These are phyloP conservation scores for Apiospora saccharicola DNA, from an alignment of 2,329 filamentous ascomycete species.

Conservation along the genomic window DNA sequence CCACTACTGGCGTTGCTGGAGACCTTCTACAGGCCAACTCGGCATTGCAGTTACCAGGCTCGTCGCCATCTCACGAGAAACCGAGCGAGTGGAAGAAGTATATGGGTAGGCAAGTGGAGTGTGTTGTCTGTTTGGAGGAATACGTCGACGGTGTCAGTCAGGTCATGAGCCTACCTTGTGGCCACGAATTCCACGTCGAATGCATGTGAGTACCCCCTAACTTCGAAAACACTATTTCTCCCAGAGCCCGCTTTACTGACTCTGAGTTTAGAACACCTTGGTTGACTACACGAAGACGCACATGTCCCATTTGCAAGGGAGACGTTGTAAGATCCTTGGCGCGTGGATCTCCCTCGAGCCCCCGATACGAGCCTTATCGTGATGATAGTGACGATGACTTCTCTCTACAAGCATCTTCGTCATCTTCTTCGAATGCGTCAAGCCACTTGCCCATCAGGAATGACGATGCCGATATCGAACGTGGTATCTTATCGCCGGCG, in stretches of 20 bases:
- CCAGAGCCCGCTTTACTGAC: slow-evolving; percentile 21
- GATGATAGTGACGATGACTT: slow-evolving; percentile 58
- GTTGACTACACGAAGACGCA: slow-evolving; percentile 92
- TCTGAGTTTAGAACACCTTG: slow-evolving; percentile 79
- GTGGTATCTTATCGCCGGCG: slow-evolving; percentile 43
- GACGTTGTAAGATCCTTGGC: slow-evolving; percentile 83
- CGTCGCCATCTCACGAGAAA: slow-evolving; percentile 56
- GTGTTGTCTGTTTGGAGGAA: slow-evolving; percentile 95
- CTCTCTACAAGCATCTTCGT: slow-evolving; percentile 28
- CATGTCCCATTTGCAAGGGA: slow-evolving; percentile 98
- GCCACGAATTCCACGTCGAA: slow-evolving; percentile 95
- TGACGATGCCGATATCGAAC: slow-evolving; percentile 51
- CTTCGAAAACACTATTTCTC: slow-evolving; percentile 38
- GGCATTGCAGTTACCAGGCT: slow-evolving; percentile 46
- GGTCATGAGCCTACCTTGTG: slow-evolving; percentile 97
- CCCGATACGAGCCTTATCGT: slow-evolving; percentile 62
- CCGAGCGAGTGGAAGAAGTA: slow-evolving; percentile 70
- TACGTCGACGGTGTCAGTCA: slow-evolving; percentile 93
- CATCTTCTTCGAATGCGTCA: slow-evolving; percentile 34
- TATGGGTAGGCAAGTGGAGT: slow-evolving; percentile 79
- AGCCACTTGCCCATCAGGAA: slow-evolving; percentile 6
- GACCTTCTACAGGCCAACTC: slow-evolving; percentile 54
- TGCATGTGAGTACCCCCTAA: slow-evolving; percentile 75
- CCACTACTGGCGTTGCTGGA: slow-evolving; percentile 65
- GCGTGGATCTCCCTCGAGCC: slow-evolving; percentile 57